Base-by-base conservation (phyloP, 805 yeast species). In the Starmerella apicola region DNA sequence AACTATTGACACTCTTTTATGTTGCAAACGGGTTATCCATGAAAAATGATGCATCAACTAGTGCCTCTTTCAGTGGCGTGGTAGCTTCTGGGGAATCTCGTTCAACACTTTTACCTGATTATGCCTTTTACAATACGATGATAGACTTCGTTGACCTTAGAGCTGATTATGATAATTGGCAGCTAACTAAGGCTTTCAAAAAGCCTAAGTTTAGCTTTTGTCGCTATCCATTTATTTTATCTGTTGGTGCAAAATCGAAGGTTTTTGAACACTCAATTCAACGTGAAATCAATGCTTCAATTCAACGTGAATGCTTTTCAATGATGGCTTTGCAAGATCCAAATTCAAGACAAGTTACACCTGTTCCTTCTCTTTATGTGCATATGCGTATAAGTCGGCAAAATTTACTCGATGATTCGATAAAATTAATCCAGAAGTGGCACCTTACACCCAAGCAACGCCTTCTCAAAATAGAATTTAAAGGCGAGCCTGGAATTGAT, bases 401-500 rank as follows among this genome's bases (percentile, higher is more conserved):
- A 7, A 62, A 66, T 50, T 67, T 88, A 2, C 70, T 84, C 0
- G 70, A 68, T 32, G 98, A 88, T 57, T 84, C 96, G 1, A 58
- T 91, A 32, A 51, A 51, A 10, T 58, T 57, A 34, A 62, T 72
- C 6, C 67, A 73, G 24, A 72, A 80, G 26, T 70, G 75, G 49
- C 59, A 65, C 3, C 56, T 58, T 27, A 8, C 24, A 9, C 20
- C 36, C 10, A 42, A 49, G 29, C 75, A 79, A 51, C 85, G 86
- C 53, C 71, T 83, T 1, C 59, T 88, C 23, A 70, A 74, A 45
- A 78, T 91, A 7, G 86, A 81, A 51, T 88, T 91, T 57, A 62
- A 78, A 3, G 77, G 77, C 43, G 98, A 88, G 54, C 93, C 86
- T 0, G 98, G 97, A 0, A 72, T 88, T 18, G 98, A 88, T 62